Base-by-base conservation (phyloP, 768 basidiomycete genomes). In the Phylloporus sp. region DNA sequence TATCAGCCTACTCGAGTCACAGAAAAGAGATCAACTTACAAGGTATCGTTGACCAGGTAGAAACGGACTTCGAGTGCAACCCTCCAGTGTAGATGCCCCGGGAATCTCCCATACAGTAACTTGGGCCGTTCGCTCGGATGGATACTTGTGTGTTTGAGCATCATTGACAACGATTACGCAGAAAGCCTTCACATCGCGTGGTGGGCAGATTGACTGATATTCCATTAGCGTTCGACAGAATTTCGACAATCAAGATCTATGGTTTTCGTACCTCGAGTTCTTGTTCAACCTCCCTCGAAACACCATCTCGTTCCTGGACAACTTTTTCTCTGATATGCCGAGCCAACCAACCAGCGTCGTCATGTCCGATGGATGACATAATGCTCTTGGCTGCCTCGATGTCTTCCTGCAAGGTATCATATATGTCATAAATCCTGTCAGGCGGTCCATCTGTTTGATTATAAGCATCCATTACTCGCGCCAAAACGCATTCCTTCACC, bases 71-170 rank as follows among this genome's bases (percentile, higher is more conserved):
- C 73, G 59, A 43, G 63, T 58, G n/a, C 64, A 71, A 5, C 73
- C 78, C 51, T 86, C 83, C 20, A 69, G 68, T n/a, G 71, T 56
- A 1, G 67, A 69, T 22, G 86, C 49, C 11, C 69, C 69, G 4
- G 78, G 66, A 3, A 79, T 82, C 57, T 94, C 89, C 90, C 90
- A 93, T 4, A 94, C 76, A 0, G 86, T 93, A 44, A 97, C 54
- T 60, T 89, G 86, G 1, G 83, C 92, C 2, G 68, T 72, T 40
- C 89, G 76, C 49, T 76, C 69, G 8, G 78, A 69, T 0, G 75
- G 72, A 42, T 75, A 70, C 49, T 75, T 73, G 1, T 59, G 54
- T 22, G 80, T 82, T 28, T 72, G 71, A 15, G 79, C 77, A 59
- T 88, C 93, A 53, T 77, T 69, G 14, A 84, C 74, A 13, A 81